A percentile compares a stretch with the other conserved stretches of the same genome.
phyloP scores from a whole-genome alignment of 148 eudicot genomes.

The Fagopyrum tataricum region DNA sequence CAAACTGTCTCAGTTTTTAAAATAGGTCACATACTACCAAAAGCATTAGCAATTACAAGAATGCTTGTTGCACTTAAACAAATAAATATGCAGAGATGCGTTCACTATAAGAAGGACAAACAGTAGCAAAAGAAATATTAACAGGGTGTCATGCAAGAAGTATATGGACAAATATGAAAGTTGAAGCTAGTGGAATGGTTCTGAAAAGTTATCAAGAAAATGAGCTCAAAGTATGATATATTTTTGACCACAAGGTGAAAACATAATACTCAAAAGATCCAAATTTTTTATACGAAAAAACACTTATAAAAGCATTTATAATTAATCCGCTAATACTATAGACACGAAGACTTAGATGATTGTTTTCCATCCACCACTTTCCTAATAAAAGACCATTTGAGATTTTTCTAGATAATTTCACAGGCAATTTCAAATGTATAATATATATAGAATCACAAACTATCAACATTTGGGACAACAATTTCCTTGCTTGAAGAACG shows the following conservation, averaged over 20 bases:
- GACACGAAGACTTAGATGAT: not conserved
- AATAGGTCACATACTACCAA: no score
- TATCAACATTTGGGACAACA: not conserved
- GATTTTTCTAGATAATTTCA: not conserved
- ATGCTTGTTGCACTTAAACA: no score
- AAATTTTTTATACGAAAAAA: not conserved
- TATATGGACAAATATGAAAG: not conserved
- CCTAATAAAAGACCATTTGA: not conserved
- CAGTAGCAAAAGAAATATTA: no score
- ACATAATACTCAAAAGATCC: not conserved
- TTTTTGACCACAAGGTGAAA: not conserved
- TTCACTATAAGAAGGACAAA: no score
- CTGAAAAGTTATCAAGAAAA: not conserved
- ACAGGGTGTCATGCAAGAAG: not conserved
- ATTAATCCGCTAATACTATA: not conserved
- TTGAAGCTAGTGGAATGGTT: not conserved
- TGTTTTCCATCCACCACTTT: not conserved
- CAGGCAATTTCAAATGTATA: not conserved
- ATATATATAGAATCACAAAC: not conserved
- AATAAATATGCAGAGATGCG: no score
- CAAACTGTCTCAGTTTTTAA: no score
- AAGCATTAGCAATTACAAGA: no score
- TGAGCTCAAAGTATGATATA: not conserved
- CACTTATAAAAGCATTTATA: not conserved
- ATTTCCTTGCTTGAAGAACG: conserved; percentile 56